Evolutionary conservation across 371 early-diverging fungal species (phyloP).

Genomic region (Encephalitozoon romaleae): DNA sequence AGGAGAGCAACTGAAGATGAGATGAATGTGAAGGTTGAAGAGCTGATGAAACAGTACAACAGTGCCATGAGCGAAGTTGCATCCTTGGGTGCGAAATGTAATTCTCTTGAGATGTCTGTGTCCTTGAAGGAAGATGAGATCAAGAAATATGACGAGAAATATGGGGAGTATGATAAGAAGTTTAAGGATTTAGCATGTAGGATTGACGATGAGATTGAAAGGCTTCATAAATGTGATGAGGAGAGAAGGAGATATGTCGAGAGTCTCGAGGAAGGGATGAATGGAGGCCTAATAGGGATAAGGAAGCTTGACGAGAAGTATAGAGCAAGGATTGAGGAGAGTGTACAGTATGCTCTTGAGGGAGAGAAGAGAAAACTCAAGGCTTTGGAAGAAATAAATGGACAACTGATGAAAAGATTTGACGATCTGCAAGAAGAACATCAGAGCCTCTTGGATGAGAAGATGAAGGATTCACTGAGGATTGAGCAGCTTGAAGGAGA

Average conservation of each 20-base stretch:
- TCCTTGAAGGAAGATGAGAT: not conserved
- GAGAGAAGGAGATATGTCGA: not conserved
- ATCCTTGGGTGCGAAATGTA: not conserved
- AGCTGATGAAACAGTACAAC: not conserved
- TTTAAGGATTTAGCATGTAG: not conserved
- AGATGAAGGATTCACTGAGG: not conserved
- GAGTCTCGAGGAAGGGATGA: slow-evolving; percentile 7
- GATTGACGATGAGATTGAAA: not conserved
- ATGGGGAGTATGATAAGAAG: not conserved
- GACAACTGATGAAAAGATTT: slow-evolving; percentile 21
- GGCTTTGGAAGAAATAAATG: slow-evolving; percentile 11
- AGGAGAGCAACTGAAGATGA: not conserved
- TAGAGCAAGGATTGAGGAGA: not conserved
- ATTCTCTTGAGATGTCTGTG: not conserved
- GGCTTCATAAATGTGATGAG: not conserved
- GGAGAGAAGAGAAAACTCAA: slow-evolving; percentile 16
- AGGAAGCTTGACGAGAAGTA: slow-evolving; percentile 3
- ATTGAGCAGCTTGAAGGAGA: slow-evolving; percentile 34
- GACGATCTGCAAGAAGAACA: slow-evolving; percentile 27
- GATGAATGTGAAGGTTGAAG: not conserved
- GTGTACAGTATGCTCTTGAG: not conserved
- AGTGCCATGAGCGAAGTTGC: not conserved
- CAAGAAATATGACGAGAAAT: not conserved
- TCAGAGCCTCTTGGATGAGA: not conserved
- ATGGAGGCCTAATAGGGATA: not conserved